These are phyloP conservation scores for Copromyces sp. DNA, from an alignment of 495 filamentous ascomycete genomes.

Conservation along the genomic window DNA sequence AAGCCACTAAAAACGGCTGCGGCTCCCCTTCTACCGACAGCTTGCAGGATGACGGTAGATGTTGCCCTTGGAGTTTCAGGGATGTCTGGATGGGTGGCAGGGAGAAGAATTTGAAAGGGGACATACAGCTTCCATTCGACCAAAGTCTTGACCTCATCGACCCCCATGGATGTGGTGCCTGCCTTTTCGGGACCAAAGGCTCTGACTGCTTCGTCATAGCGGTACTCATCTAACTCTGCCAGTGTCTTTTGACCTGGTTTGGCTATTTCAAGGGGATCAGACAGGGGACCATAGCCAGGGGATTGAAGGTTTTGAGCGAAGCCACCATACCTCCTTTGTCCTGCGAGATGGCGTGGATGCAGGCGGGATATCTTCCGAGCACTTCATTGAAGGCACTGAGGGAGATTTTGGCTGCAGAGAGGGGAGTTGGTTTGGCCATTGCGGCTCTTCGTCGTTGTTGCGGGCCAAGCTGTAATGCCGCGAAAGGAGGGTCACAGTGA, in stretches of 20 bases:
- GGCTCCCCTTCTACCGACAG: background rate
- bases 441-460: slow-evolving; percentile 10
- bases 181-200: slow-evolving; percentile 23
- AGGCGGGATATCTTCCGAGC: slow-evolving; percentile 26
- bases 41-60: background rate
- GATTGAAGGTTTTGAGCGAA: background rate
- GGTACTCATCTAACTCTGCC: slow-evolving; percentile 36
- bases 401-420: slow-evolving; percentile 27
- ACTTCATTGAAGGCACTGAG: slow-evolving; percentile 21
- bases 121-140: slow-evolving; percentile 69
- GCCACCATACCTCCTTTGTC: slow-evolving; percentile 28
- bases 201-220: slow-evolving; percentile 33
- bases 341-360: slow-evolving; percentile 31
- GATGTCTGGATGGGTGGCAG: background rate
- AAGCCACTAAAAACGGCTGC: background rate
- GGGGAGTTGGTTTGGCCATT: slow-evolving; percentile 16
- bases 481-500: background rate
- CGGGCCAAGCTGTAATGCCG: background rate
- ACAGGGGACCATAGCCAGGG: background rate
- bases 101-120: background rate
- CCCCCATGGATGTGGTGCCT: slow-evolving; percentile 20
- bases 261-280: slow-evolving; percentile 15
- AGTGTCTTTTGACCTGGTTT: slow-evolving; percentile 36
- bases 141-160: slow-evolving; percentile 39
- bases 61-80: background rate